Evolutionary conservation across 352 stramenopile genomes (phyloP).

Genomic region (Phytophthora capsici): DNA sequence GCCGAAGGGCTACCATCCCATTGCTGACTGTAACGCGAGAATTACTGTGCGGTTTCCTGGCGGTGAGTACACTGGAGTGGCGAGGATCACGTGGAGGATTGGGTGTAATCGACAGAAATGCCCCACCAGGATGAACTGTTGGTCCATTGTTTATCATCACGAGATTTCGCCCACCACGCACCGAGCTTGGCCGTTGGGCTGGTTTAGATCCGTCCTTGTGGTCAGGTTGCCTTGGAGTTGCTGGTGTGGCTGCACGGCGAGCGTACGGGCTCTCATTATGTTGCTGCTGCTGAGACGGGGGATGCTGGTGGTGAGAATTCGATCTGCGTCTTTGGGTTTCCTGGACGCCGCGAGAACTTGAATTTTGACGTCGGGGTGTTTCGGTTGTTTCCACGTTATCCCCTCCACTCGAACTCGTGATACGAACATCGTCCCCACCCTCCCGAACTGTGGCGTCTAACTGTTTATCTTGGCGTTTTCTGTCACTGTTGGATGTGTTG

Average conservation of each 20-base stretch:
- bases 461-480: constrained; percentile 18
- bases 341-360: constrained; percentile 1
- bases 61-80: constrained; percentile 16
- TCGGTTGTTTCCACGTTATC: constrained; percentile 8
- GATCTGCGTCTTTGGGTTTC: constrained; percentile 24
- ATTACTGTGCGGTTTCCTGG: constrained; percentile 22
- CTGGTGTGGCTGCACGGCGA: constrained; percentile 27
- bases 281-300: constrained; percentile 16
- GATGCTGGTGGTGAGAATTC: constrained; percentile 15
- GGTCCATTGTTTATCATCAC: constrained; percentile 45
- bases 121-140: constrained; percentile 8
- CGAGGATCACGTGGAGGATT: constrained; percentile 31
- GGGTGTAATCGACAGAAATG: constrained; percentile 29
- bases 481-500: constrained; percentile 15
- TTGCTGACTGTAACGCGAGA: constrained; percentile 34
- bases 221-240: constrained; percentile 6
- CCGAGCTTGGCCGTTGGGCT: constrained; percentile 46
- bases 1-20: constrained; percentile 33
- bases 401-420: background rate
- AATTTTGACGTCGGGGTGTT: constrained; percentile 15
- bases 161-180: constrained; percentile 57
- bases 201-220: background rate
- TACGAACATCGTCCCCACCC: constrained; percentile 16
- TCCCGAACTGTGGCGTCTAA: constrained; percentile 13
- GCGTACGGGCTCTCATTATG: constrained; percentile 11